These are phyloP conservation scores for Artemisia annua DNA, from an alignment of 129 eudicot genomes.

Conservation along the genomic window DNA sequence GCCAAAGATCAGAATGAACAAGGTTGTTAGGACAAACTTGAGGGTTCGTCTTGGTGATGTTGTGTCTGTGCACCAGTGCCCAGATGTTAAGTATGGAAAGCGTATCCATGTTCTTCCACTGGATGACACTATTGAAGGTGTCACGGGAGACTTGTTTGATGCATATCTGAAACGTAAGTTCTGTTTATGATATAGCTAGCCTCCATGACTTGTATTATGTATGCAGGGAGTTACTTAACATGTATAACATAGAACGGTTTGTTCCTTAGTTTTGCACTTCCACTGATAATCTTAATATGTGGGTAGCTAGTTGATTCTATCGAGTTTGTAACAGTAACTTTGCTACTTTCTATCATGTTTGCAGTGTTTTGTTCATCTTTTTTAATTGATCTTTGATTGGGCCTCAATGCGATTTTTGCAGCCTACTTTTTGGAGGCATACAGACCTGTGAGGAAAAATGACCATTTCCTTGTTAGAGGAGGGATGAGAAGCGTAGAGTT, in stretches of 20 bases:
- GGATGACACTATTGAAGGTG: slow-evolving; percentile 16
- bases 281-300: too few species aligned
- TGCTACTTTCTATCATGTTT: too few species aligned
- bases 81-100: slow-evolving; percentile 11
- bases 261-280: neutral
- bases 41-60: slow-evolving; percentile 16
- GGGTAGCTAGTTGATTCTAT: too few species aligned
- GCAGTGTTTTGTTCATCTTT: too few species aligned
- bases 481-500: slow-evolving; percentile 7
- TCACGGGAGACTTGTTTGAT: slow-evolving; percentile 10
- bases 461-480: slow-evolving; percentile 10
- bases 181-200: neutral
- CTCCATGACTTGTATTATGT: neutral
- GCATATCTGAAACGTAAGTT: slow-evolving; percentile 12
- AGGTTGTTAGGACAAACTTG: slow-evolving; percentile 5
- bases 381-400: neutral
- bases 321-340: too few species aligned
- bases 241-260: neutral
- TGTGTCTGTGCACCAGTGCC: slow-evolving; percentile 15
- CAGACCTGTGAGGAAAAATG: slow-evolving; percentile 1
- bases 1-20: slow-evolving; percentile 15
- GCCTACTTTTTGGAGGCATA: slow-evolving; percentile 13
- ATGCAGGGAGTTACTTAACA: neutral
- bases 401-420: neutral
- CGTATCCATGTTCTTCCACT: slow-evolving; percentile 15